Base-by-base conservation (phyloP, 2,329 filamentous ascomycete species). In the Alternaria postmessia region DNA sequence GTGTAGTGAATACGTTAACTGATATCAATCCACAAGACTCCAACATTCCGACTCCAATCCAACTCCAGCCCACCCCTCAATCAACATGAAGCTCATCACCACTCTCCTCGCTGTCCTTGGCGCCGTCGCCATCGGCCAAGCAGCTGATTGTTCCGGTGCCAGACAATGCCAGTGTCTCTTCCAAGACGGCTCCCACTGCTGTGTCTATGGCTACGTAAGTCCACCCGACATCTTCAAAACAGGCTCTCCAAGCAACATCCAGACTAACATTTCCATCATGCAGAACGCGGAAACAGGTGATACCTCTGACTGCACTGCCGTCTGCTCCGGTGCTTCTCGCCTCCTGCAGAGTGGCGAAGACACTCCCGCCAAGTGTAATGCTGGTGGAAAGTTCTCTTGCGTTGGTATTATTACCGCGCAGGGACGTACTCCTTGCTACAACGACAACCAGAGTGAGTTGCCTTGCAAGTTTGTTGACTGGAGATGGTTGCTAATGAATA, bases 141-240 rank as follows among this genome's bases (percentile, higher is more conserved):
- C 54, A 44, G 38, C 58, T 53, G 38, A 22, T 38, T 53, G 51
- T 28, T 30, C 36, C 5, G 36, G 51, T n/a, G 42, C 53, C 32
- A 46, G 54, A 20, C 51, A 49, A 44, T 61, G 58, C 54, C 58
- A 61, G 43, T 61, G 58, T 49, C 48, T 53, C 22, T 61, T 61
- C 54, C 47, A 57, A 24, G 48, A 61, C 42, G 22, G 54, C 22
- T 61, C 58, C 14, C 58, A 61, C 58, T 61, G 58, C 53, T 61
- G 58, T 22, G 48, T 61, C 28, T 61, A 57, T 48, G 51, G 51
- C 18, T 47, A 41, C 26, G 58, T 61, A 26, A 57, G 58, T 53
- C 38, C 38, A 18, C 14, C 34, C 41, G 14, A 24, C 20, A 11
- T 57, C 20, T 32, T 53, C 36, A 14, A 34, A 12, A 14, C 12